phyloP scores from a whole-genome alignment of 129 eudicot genomes.

The Flaveria bidentis region DNA sequence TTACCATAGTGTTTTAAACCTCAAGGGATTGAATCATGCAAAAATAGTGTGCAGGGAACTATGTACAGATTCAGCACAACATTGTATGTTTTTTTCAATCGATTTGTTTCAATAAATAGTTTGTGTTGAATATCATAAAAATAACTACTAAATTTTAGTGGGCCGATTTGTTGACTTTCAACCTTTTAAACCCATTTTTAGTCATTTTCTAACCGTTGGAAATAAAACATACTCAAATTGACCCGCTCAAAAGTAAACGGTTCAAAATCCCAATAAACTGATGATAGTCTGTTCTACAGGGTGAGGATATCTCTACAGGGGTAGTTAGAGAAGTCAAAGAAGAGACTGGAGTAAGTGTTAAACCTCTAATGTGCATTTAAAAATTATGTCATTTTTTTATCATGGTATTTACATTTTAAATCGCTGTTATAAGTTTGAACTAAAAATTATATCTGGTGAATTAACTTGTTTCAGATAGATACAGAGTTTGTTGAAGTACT shows the following conservation, averaged over 20 bases:
- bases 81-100: neutral
- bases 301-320: conserved; percentile 67
- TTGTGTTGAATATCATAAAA: neutral
- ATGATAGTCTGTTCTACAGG: conserved; percentile 46
- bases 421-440: neutral
- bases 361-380: neutral
- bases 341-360: conserved; percentile 77
- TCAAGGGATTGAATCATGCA: neutral
- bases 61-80: neutral
- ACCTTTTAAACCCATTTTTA: neutral
- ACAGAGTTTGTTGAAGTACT: conserved; percentile 64
- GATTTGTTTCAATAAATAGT: neutral
- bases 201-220: neutral
- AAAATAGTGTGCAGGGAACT: neutral
- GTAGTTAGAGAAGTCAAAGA: conserved; percentile 84
- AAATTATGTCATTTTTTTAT: neutral
- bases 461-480: conserved; percentile 49
- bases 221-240: neutral
- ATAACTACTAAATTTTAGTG: neutral
- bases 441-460: neutral
- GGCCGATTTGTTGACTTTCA: neutral
- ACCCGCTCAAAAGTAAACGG: neutral
- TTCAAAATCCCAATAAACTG: conserved; percentile 13
- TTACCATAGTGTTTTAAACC: neutral
- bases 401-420: neutral